A percentile compares a stretch with the other conserved stretches of the same genome.
phyloP scores from a whole-genome alignment of 2,329 filamentous ascomycete species.

The Akanthomyces uredinophilus region DNA sequence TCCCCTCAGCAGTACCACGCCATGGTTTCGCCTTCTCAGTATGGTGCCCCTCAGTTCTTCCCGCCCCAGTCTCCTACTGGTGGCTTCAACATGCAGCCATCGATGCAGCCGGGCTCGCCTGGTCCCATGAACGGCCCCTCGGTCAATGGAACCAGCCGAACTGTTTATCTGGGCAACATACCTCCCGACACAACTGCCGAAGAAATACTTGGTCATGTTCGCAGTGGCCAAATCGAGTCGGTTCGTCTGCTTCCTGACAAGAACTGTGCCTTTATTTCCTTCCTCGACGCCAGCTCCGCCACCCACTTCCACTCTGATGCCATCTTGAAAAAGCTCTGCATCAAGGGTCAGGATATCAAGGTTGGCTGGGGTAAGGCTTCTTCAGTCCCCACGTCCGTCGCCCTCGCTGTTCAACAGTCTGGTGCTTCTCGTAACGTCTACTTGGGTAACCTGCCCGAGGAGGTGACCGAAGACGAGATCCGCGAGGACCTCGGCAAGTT shows the following conservation, averaged over 20 bases:
- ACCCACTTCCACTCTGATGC: conserved; percentile 99
- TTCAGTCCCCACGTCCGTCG: conserved; percentile 93
- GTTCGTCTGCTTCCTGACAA: conserved; percentile 94
- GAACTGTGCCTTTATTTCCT: conserved; percentile 99
- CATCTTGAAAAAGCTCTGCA: conserved; percentile 98
- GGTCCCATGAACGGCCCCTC: conserved; percentile 73
- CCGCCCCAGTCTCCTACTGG: conserved; percentile 85
- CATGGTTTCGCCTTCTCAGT: conserved; percentile 79
- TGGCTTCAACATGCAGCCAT: conserved; percentile 56
- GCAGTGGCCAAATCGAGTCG: conserved; percentile 98
- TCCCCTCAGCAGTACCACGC: conserved; percentile 80
- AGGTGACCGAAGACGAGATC: conserved; percentile 84
- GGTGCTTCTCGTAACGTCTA: conserved; percentile 97
- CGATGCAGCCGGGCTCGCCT: conserved; percentile 63
- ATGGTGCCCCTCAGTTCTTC: conserved; percentile 76
- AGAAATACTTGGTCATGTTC: conserved; percentile 92
- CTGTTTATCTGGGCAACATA: conserved; percentile 96
- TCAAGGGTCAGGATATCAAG: conserved; percentile 98
- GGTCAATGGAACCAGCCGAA: conserved; percentile 86
- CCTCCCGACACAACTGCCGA: conserved; percentile 96
- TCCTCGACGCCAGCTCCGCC: conserved; percentile 93
- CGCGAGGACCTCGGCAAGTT: conserved; percentile 95
- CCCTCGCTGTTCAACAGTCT: conserved; percentile 95
- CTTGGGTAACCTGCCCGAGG: conserved; percentile 86
- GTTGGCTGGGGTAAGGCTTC: conserved; percentile 99